Evolutionary conservation across 2,329 filamentous ascomycete genomes (phyloP), one percentile per base, ranked within the genome.

Genomic region (Fusarium liriodendri): DNA sequence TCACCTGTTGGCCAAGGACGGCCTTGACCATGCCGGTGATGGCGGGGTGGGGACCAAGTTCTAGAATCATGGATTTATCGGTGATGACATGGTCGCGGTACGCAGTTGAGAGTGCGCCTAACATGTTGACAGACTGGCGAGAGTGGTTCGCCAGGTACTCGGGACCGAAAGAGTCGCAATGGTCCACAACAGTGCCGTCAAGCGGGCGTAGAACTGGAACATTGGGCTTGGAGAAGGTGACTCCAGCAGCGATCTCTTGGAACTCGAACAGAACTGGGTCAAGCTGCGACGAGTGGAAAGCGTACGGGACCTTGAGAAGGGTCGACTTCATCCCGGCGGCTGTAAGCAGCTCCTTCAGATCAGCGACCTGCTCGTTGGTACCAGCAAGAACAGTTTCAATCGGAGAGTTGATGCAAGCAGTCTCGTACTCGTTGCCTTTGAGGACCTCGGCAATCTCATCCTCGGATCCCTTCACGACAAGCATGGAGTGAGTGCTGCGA

Each of bases 401-500:
- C 0, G 88, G 88, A 0, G 88, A 87, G 77, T 94, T 94, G 78
- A 92, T 86, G 81, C 93, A 94, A 1, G 92, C 72, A 6, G 75
- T 65, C 62, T 83, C 81, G 45, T 83, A 80, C 1, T 65, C 82
- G 78, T 69, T 81, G 35, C 54, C 72, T 35, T 66, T 57, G 0
- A 77, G 22, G 0, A 50, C 13, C 1, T 45, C 18, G 0, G 67
- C 74, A 25, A 62, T 78, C 66, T 29, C 76, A 2, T 60, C 58
- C 71, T 68, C 47, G 0, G 57, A 74, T 50, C 65, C 64, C 69
- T 79, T 80, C 5, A 83, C 79, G 4, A 81, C 77, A 8, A 84
- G 69, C 82, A 85, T 85, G 5, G 68, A 70, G 55, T 83, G 80
- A 1, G 70, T 80, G 2, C 80, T 77, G 0, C 69, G 58, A 3